Evolutionary conservation across 345 rosid species (phyloP).

Genomic region (Mallotus nudiflorus): DNA sequence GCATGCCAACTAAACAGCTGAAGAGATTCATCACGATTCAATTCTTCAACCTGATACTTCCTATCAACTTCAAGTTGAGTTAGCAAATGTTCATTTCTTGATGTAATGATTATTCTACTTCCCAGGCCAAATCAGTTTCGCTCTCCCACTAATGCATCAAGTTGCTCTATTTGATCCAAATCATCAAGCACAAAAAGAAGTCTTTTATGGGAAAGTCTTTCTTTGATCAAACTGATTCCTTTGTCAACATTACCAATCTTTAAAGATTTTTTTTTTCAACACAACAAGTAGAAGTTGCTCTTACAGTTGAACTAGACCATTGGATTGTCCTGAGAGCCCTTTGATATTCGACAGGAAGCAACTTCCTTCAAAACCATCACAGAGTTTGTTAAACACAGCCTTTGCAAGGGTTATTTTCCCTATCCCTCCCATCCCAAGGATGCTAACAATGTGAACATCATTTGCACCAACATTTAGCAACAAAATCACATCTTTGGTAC

Average conservation of each 20-base stretch:
- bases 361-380: not conserved
- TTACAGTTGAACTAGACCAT: conserved; percentile 1
- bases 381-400: not conserved
- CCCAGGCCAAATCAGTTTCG: not conserved
- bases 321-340: not conserved
- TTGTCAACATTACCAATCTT: not conserved
- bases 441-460: not conserved
- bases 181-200: conserved; percentile 17
- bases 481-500: not conserved
- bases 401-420: not conserved
- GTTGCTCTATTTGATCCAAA: conserved; percentile 1
- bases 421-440: conserved; percentile 9
- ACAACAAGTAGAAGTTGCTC: not conserved
- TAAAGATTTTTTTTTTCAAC: not conserved
- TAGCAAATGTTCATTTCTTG: conserved; percentile 8
- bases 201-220: not conserved
- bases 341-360: not conserved
- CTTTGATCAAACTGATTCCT: conserved; percentile 6
- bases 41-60: not conserved
- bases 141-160: not conserved
- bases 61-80: not conserved
- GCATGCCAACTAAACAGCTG: not conserved
- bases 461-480: not conserved
- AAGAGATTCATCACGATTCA: not conserved
- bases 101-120: conserved; percentile 6